Evolutionary conservation across 2,329 filamentous ascomycete species (phyloP).

Genomic region (Fusarium veterinarium): DNA sequence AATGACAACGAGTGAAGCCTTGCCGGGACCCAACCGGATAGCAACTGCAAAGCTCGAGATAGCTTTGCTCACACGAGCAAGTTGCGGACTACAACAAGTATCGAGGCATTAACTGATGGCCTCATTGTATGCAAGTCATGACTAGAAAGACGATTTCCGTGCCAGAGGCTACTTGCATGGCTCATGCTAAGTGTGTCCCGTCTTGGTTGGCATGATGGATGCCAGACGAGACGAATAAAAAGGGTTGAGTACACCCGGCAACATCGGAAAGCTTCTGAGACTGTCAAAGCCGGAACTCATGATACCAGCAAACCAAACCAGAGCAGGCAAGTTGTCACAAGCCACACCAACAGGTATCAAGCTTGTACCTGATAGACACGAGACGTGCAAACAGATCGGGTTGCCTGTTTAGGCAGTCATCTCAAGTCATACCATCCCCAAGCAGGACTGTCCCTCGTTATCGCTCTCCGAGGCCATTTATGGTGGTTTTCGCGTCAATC

Average conservation of each 20-base stretch:
- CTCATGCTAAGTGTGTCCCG: constrained; percentile 11
- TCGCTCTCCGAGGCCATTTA: constrained; percentile 8
- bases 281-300: neutral
- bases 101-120: neutral
- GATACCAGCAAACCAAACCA: neutral
- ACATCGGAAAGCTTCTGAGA: neutral
- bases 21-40: neutral
- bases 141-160: neutral
- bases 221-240: constrained; percentile 19
- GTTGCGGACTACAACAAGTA: neutral
- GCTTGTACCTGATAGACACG: constrained; percentile 12
- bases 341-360: constrained; percentile 1
- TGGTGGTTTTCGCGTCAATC: constrained; percentile 12
- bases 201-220: constrained; percentile 32
- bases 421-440: constrained; percentile 8
- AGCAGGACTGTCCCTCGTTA: neutral
- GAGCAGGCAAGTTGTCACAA: constrained; percentile 1
- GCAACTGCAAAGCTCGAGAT: neutral
- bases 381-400: constrained; percentile 14
- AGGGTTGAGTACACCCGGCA: neutral
- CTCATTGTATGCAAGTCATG: neutral
- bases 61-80: neutral
- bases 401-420: constrained; percentile 26
- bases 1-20: neutral
- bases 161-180: neutral